These are phyloP conservation scores for Aureobasidium namibiae DNA, from an alignment of 2,329 filamentous ascomycete genomes.

Conservation along the genomic window DNA sequence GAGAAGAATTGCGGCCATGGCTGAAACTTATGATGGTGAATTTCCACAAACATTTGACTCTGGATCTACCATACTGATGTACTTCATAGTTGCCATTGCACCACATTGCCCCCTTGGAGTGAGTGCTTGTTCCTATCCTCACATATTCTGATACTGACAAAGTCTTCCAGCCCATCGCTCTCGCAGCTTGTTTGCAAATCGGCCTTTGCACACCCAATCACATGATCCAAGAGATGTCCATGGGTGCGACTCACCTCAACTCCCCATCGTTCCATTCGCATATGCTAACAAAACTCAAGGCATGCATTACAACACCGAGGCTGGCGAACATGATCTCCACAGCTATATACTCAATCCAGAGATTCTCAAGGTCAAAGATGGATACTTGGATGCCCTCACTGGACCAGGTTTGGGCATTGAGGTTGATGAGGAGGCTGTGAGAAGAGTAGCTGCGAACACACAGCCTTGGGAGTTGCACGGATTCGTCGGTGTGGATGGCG, in stretches of 20 bases:
- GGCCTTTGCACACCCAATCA: conserved; percentile 55
- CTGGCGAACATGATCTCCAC: conserved; percentile 50
- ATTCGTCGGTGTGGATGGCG: conserved; percentile 58
- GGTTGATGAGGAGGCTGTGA: conserved; percentile 56
- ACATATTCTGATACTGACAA: background rate
- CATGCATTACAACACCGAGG: conserved; percentile 66
- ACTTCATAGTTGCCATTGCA: conserved; percentile 47
- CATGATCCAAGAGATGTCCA: conserved; percentile 67
- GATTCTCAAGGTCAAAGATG: conserved; percentile 20
- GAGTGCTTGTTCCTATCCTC: background rate
- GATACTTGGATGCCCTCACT: conserved; percentile 17
- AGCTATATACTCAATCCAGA: conserved; percentile 20
- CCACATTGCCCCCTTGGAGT: conserved; percentile 62
- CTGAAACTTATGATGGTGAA: conserved; percentile 18
- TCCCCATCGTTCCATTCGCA: no score
- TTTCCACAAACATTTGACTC: background rate
- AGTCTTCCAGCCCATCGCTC: conserved; percentile 47
- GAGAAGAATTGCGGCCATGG: conserved; percentile 59
- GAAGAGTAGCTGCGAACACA: conserved; percentile 48
- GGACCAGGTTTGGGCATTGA: conserved; percentile 22
- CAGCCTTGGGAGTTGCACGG: conserved; percentile 57
- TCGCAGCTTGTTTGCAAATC: conserved; percentile 63
- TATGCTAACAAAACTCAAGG: no score
- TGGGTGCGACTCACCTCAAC: no score
- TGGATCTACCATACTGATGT: background rate